Base-by-base conservation (phyloP, 176 grass and related monocot genomes). In the Cocos nucifera region DNA sequence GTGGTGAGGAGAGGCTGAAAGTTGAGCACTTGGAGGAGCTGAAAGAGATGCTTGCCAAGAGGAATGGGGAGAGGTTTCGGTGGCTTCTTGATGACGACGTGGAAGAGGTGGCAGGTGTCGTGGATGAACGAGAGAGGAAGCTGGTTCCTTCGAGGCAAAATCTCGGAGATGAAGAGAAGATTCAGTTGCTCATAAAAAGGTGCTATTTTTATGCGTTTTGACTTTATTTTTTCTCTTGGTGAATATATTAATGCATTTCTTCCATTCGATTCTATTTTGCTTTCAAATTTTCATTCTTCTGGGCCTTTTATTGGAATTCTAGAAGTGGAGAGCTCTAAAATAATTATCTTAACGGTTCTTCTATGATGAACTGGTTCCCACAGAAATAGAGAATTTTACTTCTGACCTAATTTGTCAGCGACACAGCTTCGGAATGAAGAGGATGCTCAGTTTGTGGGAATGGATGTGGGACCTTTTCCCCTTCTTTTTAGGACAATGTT, bases 1-100 rank as follows among this genome's bases (percentile, higher is more conserved):
- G 22, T 39, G 78, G 50, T 17, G 70, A 29, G 3, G 70, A 30
- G 22, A 67, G 16, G 6, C 22, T 60, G 30, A 66, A 35, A 25
- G 54, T 56, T 3, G 80, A 87, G 58, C 79, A 75, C 53, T 67
- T 96, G 54, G 78, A 72, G 22, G 86, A 78, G 50, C 65, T 96
- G 61, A 75, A 78, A 60, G 83, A 78, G 72, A 87, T 90, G 83
- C 72, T 96, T 3, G 76, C 68, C 32, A 77, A 70, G 58, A 90
- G 91, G 77, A 87, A 77, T 50, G 78, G 29, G 5, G 83, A 55
- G 19, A 49, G 61, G 5, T 85, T 90, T 62, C 57, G 58, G 50
- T 90, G 83, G 91, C 66, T 96, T 7, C 59, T 96, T 64, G 83
- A 81, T 35, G 83, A 96, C 61, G 32, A 90, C 17, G 86, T 90